Evolutionary conservation across 2,329 filamentous ascomycete genomes (phyloP).

Genomic region (Botrytis porri): DNA sequence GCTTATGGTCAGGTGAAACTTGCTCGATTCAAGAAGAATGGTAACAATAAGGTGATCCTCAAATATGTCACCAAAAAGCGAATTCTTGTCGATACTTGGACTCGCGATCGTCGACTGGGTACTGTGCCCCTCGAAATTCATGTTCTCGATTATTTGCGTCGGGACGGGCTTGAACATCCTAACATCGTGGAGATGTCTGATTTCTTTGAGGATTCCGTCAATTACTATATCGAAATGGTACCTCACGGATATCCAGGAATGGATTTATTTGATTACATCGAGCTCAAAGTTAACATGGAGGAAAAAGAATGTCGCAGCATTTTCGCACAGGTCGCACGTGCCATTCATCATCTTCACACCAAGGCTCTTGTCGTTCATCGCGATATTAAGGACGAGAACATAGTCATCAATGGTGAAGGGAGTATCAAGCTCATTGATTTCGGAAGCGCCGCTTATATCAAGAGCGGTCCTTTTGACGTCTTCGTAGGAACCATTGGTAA

Average conservation of each 20-base stretch:
- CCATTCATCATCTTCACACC: conserved; percentile 86
- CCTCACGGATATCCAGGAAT: conserved; percentile 94
- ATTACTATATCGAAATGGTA: conserved; percentile 99
- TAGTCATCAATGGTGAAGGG: conserved; percentile 91
- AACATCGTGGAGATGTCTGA: conserved; percentile 73
- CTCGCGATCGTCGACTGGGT: conserved; percentile 83
- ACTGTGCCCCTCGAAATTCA: conserved; percentile 97
- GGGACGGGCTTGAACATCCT: conserved; percentile 63
- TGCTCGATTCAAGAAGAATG: conserved; percentile 76
- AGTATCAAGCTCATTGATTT: conserved; percentile 98
- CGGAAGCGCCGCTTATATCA: conserved; percentile 96
- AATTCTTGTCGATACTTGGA: conserved; percentile 98
- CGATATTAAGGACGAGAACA: conserved; percentile 98
- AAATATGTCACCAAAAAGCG: conserved; percentile 97
- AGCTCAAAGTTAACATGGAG: conserved; percentile 93
- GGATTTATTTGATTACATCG: conserved; percentile 99
- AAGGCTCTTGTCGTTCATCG: conserved; percentile 91
- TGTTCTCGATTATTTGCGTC: conserved; percentile 86
- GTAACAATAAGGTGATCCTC: conserved; percentile 79
- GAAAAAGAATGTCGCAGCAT: conserved; percentile 92
- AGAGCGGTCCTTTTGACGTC: conserved; percentile 96
- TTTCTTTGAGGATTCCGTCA: conserved; percentile 76
- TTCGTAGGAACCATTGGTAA: conserved; percentile 97
- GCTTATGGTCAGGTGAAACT: conserved; percentile 98
- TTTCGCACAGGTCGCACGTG: conserved; percentile 87